These are phyloP conservation scores for Pythium brachiatum DNA, from an alignment of 352 stramenopile species.

Conservation along the genomic window DNA sequence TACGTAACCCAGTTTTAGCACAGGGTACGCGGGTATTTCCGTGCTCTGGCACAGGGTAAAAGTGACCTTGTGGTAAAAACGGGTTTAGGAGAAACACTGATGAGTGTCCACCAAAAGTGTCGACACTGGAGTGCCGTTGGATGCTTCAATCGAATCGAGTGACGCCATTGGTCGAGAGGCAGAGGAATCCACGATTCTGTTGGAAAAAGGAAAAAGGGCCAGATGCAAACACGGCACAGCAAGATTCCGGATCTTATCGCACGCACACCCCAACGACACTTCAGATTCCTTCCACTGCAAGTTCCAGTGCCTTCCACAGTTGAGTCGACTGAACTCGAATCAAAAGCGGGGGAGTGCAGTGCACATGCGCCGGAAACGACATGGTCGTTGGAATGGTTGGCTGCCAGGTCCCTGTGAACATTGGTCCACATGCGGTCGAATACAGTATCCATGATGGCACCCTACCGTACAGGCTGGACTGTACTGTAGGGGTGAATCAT, in stretches of 20 bases:
- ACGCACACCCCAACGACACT: neutral
- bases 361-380: too few relatives aligned
- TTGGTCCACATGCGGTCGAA: too few relatives aligned
- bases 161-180: neutral
- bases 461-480: too few relatives aligned
- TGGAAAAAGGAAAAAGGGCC: too few relatives aligned
- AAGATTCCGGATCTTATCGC: neutral
- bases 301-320: neutral
- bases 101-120: neutral
- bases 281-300: too few relatives aligned
- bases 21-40: too few relatives aligned
- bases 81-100: neutral
- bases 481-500: neutral
- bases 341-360: too few relatives aligned
- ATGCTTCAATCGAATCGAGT: neutral
- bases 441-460: too few relatives aligned
- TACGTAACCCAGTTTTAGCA: neutral
- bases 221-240: neutral
- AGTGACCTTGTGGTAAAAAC: neutral
- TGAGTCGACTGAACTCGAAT: too few relatives aligned
- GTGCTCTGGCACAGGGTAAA: neutral
- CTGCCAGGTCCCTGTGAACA: too few relatives aligned
- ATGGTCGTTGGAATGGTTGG: too few relatives aligned
- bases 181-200: neutral
- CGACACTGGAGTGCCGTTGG: neutral